Evolutionary conservation across 257 asterid genomes (phyloP), one percentile per base, ranked within the genome.

Genomic region (Fraxinus americana): DNA sequence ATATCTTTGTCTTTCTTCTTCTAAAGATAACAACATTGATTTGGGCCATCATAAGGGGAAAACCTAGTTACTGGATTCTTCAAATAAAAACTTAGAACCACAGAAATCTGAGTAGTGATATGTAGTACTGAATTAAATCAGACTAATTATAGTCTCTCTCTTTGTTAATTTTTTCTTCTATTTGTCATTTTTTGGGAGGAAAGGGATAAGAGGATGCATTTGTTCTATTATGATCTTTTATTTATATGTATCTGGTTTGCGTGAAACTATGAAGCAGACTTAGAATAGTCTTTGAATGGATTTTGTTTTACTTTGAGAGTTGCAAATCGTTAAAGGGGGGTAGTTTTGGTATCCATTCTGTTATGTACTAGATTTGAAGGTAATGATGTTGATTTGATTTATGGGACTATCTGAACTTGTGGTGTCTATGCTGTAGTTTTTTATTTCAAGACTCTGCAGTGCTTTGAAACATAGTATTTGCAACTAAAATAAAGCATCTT

Each of bases 191-290:
- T 57, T 17, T 73, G 52, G 35, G 77, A 11, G 35, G 36, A 75
- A 30, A 59, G 25, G 30, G 30, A 57, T 57, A n/a, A 21, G 69
- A 12, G 69, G 69, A 32, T 39, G 30, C 38, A 14, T 27, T 50
- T 39, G 73, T 52, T 71, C 30, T 21, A 13, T 54, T 30, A 36
- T 66, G 36, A 16, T 41, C 2, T 41, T 0, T 43, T 3, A 43
- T 8, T 30, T n/a, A 29, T 32, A 4, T 50, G 65, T 39, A 66
- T 79, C 79, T 67, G 66, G 59, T 43, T 43, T 75, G 66, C 32
- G 45, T 21, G 54, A 14, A 32, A 36, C 14, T 19, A 57, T 39
- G 21, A 48, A 27, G 36, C 19, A 27, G 13, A 11, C 34, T 32
- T 63, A 63, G 8, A 23, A 5, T 63, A 2, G 36, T 63, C 36